Evolutionary conservation across 805 yeast species (phyloP).

Genomic region (Candida ipomoeae): DNA sequence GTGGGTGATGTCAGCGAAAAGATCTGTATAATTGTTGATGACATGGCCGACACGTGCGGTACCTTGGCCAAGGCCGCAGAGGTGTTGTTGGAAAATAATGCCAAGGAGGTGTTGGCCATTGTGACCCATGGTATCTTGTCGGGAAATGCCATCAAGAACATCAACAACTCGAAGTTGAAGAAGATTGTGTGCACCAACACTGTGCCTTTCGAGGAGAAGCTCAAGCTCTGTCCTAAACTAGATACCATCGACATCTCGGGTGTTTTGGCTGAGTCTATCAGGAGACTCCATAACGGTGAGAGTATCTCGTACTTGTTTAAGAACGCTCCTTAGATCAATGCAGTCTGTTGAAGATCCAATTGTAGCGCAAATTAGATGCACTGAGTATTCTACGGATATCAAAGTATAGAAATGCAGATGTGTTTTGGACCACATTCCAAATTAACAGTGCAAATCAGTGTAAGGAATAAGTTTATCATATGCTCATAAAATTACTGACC

Average conservation of each 20-base stretch:
- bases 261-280: constrained; percentile 74
- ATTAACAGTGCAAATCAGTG: no score
- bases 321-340: constrained; percentile 45
- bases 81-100: constrained; percentile 61
- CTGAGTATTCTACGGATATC: no score
- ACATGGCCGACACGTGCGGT: constrained; percentile 90
- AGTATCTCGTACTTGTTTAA: constrained; percentile 76
- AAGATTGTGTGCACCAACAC: constrained; percentile 77
- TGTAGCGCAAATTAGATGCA: background rate
- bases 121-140: constrained; percentile 80
- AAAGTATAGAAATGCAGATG: no score
- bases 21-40: constrained; percentile 75
- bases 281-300: constrained; percentile 85
- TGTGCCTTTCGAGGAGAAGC: constrained; percentile 68
- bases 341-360: background rate
- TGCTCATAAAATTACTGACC: no score
- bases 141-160: constrained; percentile 68
- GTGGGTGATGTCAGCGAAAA: constrained; percentile 81
- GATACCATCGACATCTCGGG: constrained; percentile 69
- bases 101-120: constrained; percentile 71
- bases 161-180: constrained; percentile 63
- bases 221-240: constrained; percentile 54
- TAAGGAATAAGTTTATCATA: no score
- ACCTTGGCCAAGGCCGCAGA: constrained; percentile 82
- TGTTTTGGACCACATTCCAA: no score